phyloP scores from a whole-genome alignment of 768 basidiomycete species.

The Sistotremastrum niveocremeum region DNA sequence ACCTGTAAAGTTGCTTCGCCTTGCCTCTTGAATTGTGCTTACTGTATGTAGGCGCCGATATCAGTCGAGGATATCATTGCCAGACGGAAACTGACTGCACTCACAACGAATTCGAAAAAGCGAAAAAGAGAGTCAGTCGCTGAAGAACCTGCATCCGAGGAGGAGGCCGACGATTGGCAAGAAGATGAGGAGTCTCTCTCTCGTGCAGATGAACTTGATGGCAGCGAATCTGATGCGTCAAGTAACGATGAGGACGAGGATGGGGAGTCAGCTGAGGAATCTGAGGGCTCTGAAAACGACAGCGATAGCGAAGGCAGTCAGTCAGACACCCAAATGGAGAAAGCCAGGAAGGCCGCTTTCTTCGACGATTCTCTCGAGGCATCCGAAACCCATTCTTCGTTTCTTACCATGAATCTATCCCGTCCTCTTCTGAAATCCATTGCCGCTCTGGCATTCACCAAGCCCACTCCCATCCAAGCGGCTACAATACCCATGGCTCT shows the following conservation, averaged over 20 bases:
- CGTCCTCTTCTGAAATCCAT: constrained; percentile 87
- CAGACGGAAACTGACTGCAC: constrained; percentile 35
- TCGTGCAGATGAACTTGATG: constrained; percentile 17
- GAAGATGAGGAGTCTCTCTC: constrained; percentile 10
- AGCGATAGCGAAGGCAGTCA: constrained; percentile 33
- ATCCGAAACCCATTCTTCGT: constrained; percentile 54
- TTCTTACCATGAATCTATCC: constrained; percentile 89
- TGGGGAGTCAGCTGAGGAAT: constrained; percentile 10
- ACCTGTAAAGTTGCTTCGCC: constrained; percentile 29
- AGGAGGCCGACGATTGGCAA: constrained; percentile 12
- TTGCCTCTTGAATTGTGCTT: constrained; percentile 7
- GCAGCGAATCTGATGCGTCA: constrained; percentile 19
- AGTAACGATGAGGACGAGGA: constrained; percentile 24
- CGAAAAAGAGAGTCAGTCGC: constrained; percentile 38
- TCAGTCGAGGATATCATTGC: constrained; percentile 90
- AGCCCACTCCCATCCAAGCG: constrained; percentile 92
- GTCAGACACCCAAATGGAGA: constrained; percentile 41
- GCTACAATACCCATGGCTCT: constrained; percentile 89
- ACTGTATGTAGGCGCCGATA: constrained; percentile 45
- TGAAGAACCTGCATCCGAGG: constrained; percentile 18
- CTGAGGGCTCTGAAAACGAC: constrained; percentile 21
- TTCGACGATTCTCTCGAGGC: constrained; percentile 39
- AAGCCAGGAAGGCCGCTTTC: constrained; percentile 72
- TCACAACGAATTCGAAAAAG: constrained; percentile 30
- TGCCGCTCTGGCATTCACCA: constrained; percentile 63